phyloP scores from a whole-genome alignment of 1,284 basidiomycete genomes.

The Veloporphyrellus conicus region DNA sequence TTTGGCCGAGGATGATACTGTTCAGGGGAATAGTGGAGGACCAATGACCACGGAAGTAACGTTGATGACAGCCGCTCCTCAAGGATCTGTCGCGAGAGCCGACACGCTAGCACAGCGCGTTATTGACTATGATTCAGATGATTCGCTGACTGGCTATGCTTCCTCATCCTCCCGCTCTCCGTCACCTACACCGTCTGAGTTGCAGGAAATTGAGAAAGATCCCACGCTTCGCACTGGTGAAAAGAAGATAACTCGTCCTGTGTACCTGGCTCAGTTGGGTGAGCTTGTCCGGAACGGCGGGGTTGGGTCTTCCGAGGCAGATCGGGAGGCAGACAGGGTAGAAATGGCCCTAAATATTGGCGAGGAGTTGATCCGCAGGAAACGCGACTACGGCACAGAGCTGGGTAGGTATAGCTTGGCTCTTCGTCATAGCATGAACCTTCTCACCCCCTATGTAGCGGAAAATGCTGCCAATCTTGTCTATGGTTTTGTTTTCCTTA shows the following conservation, averaged over 20 bases:
- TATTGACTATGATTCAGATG: constrained; percentile 68
- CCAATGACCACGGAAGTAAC: background rate
- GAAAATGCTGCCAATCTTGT: constrained; percentile 87
- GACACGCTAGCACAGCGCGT: constrained; percentile 12
- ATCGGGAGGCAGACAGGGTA: constrained; percentile 68
- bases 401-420: constrained; percentile 54
- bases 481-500: constrained; percentile 68
- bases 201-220: constrained; percentile 81
- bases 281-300: constrained; percentile 59
- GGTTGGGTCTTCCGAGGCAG: constrained; percentile 49
- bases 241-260: constrained; percentile 68
- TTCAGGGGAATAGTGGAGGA: background rate
- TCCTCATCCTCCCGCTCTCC: constrained; percentile 68
- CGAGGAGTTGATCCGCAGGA: constrained; percentile 78
- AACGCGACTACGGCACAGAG: constrained; percentile 78
- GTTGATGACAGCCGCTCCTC: background rate
- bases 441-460: constrained; percentile 40
- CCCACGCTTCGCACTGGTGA: constrained; percentile 66
- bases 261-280: constrained; percentile 79
- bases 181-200: constrained; percentile 75
- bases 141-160: constrained; percentile 77
- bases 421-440: background rate
- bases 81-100: background rate
- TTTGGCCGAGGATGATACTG: constrained; percentile 6
- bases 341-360: constrained; percentile 76